A percentile compares a stretch with the other conserved stretches of the same genome.
Evolutionary conservation across 1,284 basidiomycete genomes (phyloP).

Genomic region (Macrocystidia cucumis): DNA sequence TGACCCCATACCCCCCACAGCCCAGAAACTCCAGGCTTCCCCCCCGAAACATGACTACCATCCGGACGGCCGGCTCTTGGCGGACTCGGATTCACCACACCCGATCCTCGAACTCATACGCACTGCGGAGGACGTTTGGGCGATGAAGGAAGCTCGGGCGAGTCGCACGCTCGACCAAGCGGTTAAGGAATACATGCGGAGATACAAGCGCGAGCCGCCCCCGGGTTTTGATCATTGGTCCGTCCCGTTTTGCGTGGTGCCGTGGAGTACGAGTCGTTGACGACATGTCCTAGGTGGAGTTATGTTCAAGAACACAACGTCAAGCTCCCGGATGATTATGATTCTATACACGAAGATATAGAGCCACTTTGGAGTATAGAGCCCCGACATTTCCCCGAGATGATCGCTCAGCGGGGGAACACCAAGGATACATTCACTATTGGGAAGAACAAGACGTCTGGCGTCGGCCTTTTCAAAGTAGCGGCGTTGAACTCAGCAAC

Average conservation of each 20-base stretch:
- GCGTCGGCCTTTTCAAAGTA: slow-evolving; percentile 25
- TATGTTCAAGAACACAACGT: slow-evolving; percentile 48
- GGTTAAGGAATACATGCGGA: slow-evolving; percentile 40
- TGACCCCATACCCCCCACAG: too few relatives aligned
- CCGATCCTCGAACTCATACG: slow-evolving; percentile 43
- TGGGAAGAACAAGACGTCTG: slow-evolving; percentile 24
- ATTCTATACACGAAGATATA: slow-evolving; percentile 44
- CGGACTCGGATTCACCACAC: slow-evolving; percentile 28
- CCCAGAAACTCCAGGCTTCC: too few relatives aligned
- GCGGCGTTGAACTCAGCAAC: slow-evolving; percentile 17
- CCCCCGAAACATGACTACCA: slow-evolving; percentile 19
- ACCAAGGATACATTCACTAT: slow-evolving; percentile 30
- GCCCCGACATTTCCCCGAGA: slow-evolving; percentile 31
- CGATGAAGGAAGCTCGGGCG: slow-evolving; percentile 35
- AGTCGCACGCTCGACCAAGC: slow-evolving; percentile 43
- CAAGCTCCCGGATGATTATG: slow-evolving; percentile 52
- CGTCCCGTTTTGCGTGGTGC: slow-evolving; percentile 3
- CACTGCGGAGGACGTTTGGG: slow-evolving; percentile 36
- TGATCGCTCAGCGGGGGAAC: slow-evolving; percentile 30
- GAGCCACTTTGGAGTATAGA: slow-evolving; percentile 49
- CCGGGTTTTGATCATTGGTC: slow-evolving; percentile 40
- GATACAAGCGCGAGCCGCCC: slow-evolving; percentile 30
- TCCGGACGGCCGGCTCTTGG: slow-evolving; percentile 25
- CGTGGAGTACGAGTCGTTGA: neutral
- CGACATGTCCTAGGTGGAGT: slow-evolving; percentile 38